Evolutionary conservation across 2,329 filamentous ascomycete species (phyloP).

Genomic region (Elsinoe necatrix): DNA sequence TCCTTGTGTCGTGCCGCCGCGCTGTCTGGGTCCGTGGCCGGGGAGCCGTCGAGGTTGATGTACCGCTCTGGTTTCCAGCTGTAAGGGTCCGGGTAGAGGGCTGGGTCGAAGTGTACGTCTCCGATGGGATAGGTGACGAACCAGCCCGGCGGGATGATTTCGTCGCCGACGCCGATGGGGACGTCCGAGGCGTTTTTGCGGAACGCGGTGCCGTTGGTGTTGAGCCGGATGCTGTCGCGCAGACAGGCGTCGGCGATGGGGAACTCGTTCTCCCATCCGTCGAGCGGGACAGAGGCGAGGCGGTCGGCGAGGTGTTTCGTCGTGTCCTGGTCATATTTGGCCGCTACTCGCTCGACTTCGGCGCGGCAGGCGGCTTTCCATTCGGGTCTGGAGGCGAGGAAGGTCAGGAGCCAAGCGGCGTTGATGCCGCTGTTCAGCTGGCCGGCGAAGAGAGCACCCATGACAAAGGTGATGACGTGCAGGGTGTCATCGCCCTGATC

Average conservation of each 20-base stretch:
- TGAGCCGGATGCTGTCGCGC: conserved; percentile 47
- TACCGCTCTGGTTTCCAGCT: conserved; percentile 46
- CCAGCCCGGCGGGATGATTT: conserved; percentile 43
- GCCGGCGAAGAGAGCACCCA: conserved; percentile 50
- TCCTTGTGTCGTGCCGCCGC: conserved; percentile 19
- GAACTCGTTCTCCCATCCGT: conserved; percentile 50
- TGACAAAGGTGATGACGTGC: conserved; percentile 42
- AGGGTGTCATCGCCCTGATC: conserved; percentile 42
- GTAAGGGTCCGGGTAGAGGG: conserved; percentile 42
- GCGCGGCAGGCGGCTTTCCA: conserved; percentile 39
- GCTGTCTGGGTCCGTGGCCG: conserved; percentile 18
- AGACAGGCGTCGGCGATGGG: conserved; percentile 45
- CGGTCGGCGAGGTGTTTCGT: conserved; percentile 30
- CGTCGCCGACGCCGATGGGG: conserved; percentile 34
- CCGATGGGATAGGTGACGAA: conserved; percentile 41
- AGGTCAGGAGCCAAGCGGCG: conserved; percentile 44
- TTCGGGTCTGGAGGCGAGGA: conserved; percentile 40
- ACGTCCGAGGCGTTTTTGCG: conserved; percentile 45
- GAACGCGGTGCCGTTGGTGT: conserved; percentile 41
- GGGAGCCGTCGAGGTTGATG: conserved; percentile 26
- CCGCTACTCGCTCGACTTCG: conserved; percentile 42
- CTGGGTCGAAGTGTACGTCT: conserved; percentile 43
- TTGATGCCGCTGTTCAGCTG: conserved; percentile 51
- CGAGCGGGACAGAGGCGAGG: conserved; percentile 39
- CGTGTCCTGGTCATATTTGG: conserved; percentile 35